phyloP scores from a whole-genome alignment of 129 eudicot genomes.

The Mikania micrantha region DNA sequence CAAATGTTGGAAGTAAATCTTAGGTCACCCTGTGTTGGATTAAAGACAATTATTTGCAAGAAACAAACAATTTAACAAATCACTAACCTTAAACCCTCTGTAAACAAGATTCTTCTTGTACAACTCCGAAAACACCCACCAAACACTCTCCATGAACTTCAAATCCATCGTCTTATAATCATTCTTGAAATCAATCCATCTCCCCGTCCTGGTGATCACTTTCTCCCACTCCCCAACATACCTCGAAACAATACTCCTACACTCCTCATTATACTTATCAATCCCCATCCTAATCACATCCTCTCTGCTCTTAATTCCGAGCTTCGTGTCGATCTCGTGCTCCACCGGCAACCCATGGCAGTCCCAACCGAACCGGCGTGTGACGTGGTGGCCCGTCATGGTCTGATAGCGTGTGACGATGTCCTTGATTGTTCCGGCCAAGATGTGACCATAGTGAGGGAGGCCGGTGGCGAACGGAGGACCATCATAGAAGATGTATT shows the following conservation, averaged over 20 bases:
- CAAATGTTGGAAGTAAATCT: too few relatives aligned
- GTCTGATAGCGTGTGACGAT: conserved; percentile 84
- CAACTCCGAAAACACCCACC: conserved; percentile 45
- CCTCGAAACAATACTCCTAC: conserved; percentile 78
- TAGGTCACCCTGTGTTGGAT: conserved; percentile 38
- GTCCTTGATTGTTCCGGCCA: conserved; percentile 86
- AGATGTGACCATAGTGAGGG: conserved; percentile 88
- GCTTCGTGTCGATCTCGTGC: conserved; percentile 58
- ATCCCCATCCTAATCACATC: conserved; percentile 85
- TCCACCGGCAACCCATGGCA: conserved; percentile 90
- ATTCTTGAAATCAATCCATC: conserved; percentile 23
- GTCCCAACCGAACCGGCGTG: conserved; percentile 91
- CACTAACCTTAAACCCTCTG: conserved; percentile 71
- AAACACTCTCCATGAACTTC: conserved; percentile 22
- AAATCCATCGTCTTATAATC: conserved; percentile 23
- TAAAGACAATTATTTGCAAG: not conserved
- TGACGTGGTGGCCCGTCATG: conserved; percentile 87
- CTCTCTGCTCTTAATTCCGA: conserved; percentile 57
- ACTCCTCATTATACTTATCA: conserved; percentile 77
- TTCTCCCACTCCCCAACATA: conserved; percentile 86
- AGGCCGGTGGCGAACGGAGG: conserved; percentile 93
- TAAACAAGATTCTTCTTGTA: conserved; percentile 61
- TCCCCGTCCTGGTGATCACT: conserved; percentile 32
- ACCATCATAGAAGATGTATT: conserved; percentile 86
- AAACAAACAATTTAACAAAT: not conserved